Base-by-base conservation (phyloP, 768 basidiomycete species). In the Boletus sp. region DNA sequence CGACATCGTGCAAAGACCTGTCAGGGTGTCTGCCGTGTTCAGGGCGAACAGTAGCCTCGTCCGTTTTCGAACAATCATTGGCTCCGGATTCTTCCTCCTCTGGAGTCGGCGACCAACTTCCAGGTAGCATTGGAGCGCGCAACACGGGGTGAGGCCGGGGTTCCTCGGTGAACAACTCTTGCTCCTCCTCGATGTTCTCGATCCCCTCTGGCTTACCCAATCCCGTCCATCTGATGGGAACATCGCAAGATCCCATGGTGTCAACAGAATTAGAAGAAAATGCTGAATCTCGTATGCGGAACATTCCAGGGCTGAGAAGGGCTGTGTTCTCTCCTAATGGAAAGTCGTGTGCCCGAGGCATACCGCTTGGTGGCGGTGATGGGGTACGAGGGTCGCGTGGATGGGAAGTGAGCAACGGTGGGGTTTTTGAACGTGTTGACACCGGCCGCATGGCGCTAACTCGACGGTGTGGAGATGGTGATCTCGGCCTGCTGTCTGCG, bases 161-260 rank as follows among this genome's bases (percentile, higher is more conserved):
- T 53, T 67, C 64, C 41, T 73, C 69, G 20, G 64, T 62, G 45
- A 58, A 69, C 7, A 67, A 20, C 50, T 74, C 72, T 55, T 63
- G 59, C 45, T 71, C 75, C 50, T 75, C 73, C 55, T 73, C 67
- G 11, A 72, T 72, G 39, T 71, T 72, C 60, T 72, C 75, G 44
- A 73, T 71, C 33, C 77, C 77, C 42, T 72, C 73, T 58, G 72
- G 67, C 55, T 68, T 65, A 61, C 72, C 69, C 66, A 72, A 52
- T 30, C 85, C 86, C 6, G 81, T 81, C 86, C 85, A 89, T 52
- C 82, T 80, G 50, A 86, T 82, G 4, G 85, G 83, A 41, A 83
- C 74, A 33, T 87, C 80, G 15, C 71, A 71, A 51, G 75, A 79
- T 51, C 71, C 70, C 37, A 75, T 80, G 48, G 74, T 80, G 48